A percentile compares a stretch with the other conserved stretches of the same genome.
Conservation (phyloP, 345 rosid genomes). For the Euclidium syriacum region DNA sequence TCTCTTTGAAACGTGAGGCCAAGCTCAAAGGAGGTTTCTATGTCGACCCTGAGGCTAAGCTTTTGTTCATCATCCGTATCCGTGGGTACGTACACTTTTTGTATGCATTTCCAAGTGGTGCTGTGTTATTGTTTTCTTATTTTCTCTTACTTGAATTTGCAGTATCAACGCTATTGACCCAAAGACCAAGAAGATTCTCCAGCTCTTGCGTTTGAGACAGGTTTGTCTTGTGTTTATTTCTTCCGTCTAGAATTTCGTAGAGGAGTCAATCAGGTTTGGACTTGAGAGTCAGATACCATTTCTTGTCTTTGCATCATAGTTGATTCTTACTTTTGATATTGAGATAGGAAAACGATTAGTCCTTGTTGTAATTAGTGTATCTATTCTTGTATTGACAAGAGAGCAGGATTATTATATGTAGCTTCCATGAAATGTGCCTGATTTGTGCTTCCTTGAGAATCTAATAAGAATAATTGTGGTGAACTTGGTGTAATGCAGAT, state of each 20-base stretch:
- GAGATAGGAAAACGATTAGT: not conserved
- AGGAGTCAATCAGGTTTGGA: not conserved
- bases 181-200: slow-evolving; percentile 75
- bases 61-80: slow-evolving; percentile 69
- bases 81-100: slow-evolving; percentile 47
- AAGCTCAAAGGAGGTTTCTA: slow-evolving; percentile 85
- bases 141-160: not conserved
- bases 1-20: slow-evolving; percentile 72
- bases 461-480: not conserved
- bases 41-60: slow-evolving; percentile 88
- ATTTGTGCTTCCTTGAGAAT: not conserved
- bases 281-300: not conserved
- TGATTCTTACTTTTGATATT: not conserved
- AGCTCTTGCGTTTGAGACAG: slow-evolving; percentile 95
- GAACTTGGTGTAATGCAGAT: slow-evolving; percentile 39
- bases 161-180: slow-evolving; percentile 94
- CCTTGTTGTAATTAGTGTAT: not conserved
- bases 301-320: not conserved
- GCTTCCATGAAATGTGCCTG: not conserved
- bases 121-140: not conserved
- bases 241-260: not conserved
- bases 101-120: not conserved
- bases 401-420: not conserved
- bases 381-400: not conserved
- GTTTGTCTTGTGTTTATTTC: slow-evolving; percentile 20